These are phyloP conservation scores for Capsicum chinense DNA, from an alignment of 257 asterid genomes.

Conservation along the genomic window DNA sequence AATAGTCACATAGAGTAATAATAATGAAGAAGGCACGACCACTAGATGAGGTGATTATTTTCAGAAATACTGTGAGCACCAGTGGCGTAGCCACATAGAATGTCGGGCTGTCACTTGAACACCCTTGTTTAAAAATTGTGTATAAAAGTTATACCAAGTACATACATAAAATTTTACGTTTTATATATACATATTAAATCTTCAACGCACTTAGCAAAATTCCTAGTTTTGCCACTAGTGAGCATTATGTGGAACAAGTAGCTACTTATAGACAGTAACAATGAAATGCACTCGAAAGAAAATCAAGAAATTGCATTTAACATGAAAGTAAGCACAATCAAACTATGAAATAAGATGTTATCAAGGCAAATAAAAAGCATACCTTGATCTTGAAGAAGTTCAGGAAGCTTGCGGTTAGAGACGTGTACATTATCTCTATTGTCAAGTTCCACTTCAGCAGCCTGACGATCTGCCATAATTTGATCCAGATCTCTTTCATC, in stretches of 20 bases:
- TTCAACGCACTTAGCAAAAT: too few species aligned
- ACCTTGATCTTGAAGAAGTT: conserved; percentile 94
- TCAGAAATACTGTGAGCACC: not conserved
- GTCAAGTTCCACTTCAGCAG: conserved; percentile 83
- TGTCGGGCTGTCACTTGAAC: too few species aligned
- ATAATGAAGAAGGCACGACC: not conserved
- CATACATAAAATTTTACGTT: too few species aligned
- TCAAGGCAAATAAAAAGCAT: not conserved
- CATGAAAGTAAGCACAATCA: not conserved
- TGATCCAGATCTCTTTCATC: conserved; percentile 85
- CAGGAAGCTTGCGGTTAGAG: conserved; percentile 81
- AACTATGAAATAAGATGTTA: not conserved
- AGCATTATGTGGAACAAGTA: not conserved
- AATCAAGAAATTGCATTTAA: not conserved
- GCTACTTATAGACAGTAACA: not conserved
- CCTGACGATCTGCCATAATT: conserved; percentile 85
- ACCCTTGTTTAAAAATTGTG: too few species aligned
- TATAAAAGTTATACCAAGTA: too few species aligned
- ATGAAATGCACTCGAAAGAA: not conserved
- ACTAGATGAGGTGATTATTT: not conserved
- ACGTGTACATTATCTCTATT: conserved; percentile 56
- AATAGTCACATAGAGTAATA: not conserved
- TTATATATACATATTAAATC: too few species aligned
- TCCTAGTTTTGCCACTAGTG: not conserved
- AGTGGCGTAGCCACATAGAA: too few species aligned